phyloP scores from a whole-genome alignment of 1,139 yeast genomes.

The Blastobotrys capitulatus region DNA sequence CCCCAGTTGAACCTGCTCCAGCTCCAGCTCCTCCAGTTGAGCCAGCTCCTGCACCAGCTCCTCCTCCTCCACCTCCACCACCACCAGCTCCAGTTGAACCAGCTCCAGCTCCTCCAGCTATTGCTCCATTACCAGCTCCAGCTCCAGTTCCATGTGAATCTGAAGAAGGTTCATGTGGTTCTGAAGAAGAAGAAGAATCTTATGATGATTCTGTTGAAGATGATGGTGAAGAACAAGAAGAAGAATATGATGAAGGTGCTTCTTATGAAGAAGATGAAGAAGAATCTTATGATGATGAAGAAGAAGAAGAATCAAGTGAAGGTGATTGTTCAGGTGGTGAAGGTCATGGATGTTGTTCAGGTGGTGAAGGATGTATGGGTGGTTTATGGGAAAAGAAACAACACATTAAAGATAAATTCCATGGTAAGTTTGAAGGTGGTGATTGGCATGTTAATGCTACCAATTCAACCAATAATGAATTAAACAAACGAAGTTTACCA shows the following conservation, averaged over 20 bases:
- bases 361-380: background rate
- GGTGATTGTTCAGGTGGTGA: background rate
- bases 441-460: background rate
- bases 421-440: background rate
- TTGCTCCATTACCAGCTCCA: background rate
- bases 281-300: background rate
- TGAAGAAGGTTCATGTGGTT: background rate
- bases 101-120: background rate
- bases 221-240: background rate
- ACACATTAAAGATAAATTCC: background rate
- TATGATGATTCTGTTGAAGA: background rate
- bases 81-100: background rate
- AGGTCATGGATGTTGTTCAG: background rate
- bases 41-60: conserved; percentile 5
- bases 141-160: background rate
- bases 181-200: background rate
- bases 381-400: background rate
- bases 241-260: background rate
- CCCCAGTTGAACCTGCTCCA: no score
- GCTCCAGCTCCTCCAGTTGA: no score
- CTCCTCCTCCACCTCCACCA: background rate
- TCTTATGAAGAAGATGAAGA: conserved; percentile 1
- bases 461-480: no score
- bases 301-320: background rate
- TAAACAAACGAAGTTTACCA: no score